Base-by-base conservation (phyloP, 768 basidiomycete genomes). In the Naganishia vaughanmartiniae region DNA sequence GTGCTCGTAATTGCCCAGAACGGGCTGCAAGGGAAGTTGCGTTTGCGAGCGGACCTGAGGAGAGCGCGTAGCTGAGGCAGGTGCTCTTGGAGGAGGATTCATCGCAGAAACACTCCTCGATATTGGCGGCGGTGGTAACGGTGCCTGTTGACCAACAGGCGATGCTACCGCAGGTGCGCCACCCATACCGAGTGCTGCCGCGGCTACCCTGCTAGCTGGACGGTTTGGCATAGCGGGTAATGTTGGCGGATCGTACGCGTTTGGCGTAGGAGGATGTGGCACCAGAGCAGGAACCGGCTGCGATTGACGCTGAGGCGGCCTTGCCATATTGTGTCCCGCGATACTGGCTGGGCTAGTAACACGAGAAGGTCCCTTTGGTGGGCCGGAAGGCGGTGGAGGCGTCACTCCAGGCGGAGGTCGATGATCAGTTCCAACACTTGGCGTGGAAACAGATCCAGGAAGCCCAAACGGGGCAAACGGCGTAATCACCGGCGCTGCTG, bases 201-300 rank as follows among this genome's bases (percentile, higher is more conserved):
- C 86, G 2, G 88, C 84, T 6, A 89, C 88, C 54, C 91, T 86
- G 33, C 89, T 88, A 2, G 70, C 66, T 46, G 36, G 60, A 57
- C 65, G 33, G 30, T 54, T 67, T 24, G 67, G 71, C 53, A 69
- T 69, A 26, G 60, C 45, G 9, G 67, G 63, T 14, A 72, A 39
- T 3, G 67, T 57, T 4, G 65, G 72, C 24, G 65, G 70, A 31
- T 53, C 66, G 65, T 54, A 53, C 14, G 54, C 48, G 17, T 39
- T 73, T 19, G 34, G 31, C 21, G 34, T 45, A 21, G 53, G 26
- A 26, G 69, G 54, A 66, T 45, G 65, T 30, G 54, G 21, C 30
- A 63, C 4, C 17, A 31, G n/a, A 7, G 46, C 45, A 31, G 34
- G 31, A 24, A 34, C 57, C 21, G 39, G 45, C 24, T 56, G 56